Percentiles rank a stretch among this genome's conserved stretches.
Evolutionary conservation across 257 asterid species (phyloP).

Genomic region (Przewalskia tangutica): DNA sequence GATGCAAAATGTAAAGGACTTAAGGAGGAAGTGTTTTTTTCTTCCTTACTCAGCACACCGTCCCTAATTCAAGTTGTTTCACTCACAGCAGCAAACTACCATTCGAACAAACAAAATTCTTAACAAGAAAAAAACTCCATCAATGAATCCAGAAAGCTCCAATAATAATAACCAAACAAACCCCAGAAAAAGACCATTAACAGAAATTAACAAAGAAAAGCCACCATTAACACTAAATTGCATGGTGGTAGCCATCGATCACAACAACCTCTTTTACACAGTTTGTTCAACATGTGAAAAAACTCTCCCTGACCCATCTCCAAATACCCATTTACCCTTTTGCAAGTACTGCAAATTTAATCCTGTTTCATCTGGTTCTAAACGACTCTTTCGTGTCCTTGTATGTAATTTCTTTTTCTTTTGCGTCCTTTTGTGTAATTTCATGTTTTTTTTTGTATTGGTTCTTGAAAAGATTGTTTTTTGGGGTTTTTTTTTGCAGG

Average conservation of each 20-base stretch:
- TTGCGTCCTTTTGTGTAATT: neutral
- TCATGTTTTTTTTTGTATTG: too few relatives aligned
- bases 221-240: slow-evolving; percentile 34
- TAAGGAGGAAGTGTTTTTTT: too few relatives aligned
- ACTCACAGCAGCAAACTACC: neutral
- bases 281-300: slow-evolving; percentile 68
- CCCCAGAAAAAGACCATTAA: slow-evolving; percentile 29
- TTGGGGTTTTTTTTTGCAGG: slow-evolving; percentile 26
- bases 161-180: slow-evolving; percentile 9
- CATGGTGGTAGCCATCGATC: slow-evolving; percentile 62
- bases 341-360: slow-evolving; percentile 48
- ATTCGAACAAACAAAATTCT: neutral
- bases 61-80: neutral
- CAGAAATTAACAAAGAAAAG: slow-evolving; percentile 29
- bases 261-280: slow-evolving; percentile 40
- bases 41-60: too few relatives aligned
- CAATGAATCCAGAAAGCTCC: neutral
- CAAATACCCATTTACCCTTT: slow-evolving; percentile 3
- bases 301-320: slow-evolving; percentile 36
- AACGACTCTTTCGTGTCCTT: slow-evolving; percentile 67
- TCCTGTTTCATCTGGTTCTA: slow-evolving; percentile 40
- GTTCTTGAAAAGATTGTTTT: neutral
- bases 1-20: too few relatives aligned
- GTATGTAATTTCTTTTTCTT: slow-evolving; percentile 28
- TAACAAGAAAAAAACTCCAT: neutral